Conservation (phyloP, 2,329 filamentous ascomycete species). For the Botrytis squamosa region DNA sequence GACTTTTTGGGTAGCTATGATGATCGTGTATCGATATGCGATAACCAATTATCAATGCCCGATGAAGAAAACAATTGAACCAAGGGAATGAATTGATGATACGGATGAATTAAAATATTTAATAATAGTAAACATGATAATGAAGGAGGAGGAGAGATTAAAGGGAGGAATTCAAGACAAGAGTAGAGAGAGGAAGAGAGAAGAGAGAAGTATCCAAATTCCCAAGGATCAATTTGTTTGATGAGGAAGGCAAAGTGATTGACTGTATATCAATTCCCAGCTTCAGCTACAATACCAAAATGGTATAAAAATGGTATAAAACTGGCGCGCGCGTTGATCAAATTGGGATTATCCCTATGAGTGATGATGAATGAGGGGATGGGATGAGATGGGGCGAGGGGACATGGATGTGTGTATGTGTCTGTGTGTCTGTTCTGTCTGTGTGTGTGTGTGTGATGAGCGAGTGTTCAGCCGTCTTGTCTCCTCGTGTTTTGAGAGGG, state of each 20-base stretch:
- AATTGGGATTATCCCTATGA: background rate
- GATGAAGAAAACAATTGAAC: conserved; percentile 21
- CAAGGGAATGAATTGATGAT: conserved; percentile 12
- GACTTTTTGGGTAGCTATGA: conserved; percentile 24
- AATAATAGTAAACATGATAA: conserved; percentile 14
- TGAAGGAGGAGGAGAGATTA: background rate
- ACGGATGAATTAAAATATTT: background rate
- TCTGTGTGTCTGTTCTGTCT: background rate
- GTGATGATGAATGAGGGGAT: background rate
- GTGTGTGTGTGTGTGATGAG: background rate
- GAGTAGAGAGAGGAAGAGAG: background rate
- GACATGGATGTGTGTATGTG: background rate
- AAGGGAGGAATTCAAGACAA: background rate
- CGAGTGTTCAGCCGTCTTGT: background rate
- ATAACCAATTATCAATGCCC: conserved; percentile 26
- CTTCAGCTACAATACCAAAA: background rate
- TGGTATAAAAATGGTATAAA: background rate
- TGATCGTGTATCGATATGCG: conserved; percentile 28
- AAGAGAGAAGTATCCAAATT: background rate
- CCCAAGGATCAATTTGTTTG: background rate
- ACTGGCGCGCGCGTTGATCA: conserved; percentile 7
- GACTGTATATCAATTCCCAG: background rate
- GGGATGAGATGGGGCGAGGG: background rate
- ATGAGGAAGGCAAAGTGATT: conserved; percentile 5
- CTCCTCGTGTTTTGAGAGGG: background rate